Conservation (phyloP, 371 early-diverging fungal species). For the Mucor piriformis region DNA sequence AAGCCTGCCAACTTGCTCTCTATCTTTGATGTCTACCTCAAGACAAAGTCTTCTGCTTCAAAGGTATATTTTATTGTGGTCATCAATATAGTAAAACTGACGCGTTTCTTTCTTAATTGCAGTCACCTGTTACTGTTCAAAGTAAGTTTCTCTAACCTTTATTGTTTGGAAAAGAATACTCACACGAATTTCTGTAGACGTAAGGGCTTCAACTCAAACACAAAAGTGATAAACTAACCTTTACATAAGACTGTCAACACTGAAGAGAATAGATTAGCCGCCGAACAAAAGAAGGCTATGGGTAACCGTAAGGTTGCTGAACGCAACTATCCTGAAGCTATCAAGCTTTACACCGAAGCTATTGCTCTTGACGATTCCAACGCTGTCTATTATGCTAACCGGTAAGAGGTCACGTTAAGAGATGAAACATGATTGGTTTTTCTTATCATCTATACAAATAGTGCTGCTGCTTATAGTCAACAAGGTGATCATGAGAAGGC, state of each 20-base stretch:
- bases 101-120: conserved; percentile 4
- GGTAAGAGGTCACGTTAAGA: conserved; percentile 48
- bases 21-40: conserved; percentile 91
- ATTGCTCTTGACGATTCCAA: conserved; percentile 81
- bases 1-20: conserved; percentile 81
- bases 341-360: conserved; percentile 87
- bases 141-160: conserved; percentile 20
- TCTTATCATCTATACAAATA: conserved; percentile 20
- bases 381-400: conserved; percentile 94
- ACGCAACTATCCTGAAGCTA: conserved; percentile 85
- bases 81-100: neutral
- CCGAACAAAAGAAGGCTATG: conserved; percentile 84
- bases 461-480: conserved; percentile 95
- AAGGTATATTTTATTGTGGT: conserved; percentile 10
- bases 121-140: conserved; percentile 15
- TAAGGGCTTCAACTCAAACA: conserved; percentile 1
- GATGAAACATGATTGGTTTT: neutral
- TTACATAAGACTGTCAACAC: conserved; percentile 10
- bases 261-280: conserved; percentile 73
- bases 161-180: conserved; percentile 1
- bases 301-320: conserved; percentile 85
- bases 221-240: neutral
- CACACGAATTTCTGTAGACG: conserved; percentile 11
- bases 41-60: conserved; percentile 67
- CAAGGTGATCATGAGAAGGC: conserved; percentile 85